These are phyloP conservation scores for Serendipita sp. DNA, from an alignment of 768 basidiomycete genomes.

Conservation along the genomic window DNA sequence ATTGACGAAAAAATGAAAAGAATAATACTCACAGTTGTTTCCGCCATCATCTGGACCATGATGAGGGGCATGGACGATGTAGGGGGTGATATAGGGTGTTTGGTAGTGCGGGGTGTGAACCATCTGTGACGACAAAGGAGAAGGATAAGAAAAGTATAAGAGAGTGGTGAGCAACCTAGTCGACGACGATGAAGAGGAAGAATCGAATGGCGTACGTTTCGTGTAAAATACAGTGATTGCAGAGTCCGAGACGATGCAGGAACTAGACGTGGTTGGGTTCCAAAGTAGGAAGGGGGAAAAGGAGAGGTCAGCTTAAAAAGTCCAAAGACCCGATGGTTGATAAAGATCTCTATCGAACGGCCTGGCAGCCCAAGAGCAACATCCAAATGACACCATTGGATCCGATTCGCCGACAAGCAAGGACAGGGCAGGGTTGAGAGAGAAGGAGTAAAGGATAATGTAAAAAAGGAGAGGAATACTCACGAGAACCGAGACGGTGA, in stretches of 20 bases:
- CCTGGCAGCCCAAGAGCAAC: no score
- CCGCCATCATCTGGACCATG: constrained; percentile 32
- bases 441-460: no score
- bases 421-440: no score
- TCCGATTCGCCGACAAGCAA: no score
- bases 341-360: no score
- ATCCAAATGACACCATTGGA: no score
- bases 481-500: no score
- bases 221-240: background rate
- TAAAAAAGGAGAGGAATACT: no score
- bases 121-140: constrained; percentile 27
- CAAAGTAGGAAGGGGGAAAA: background rate
- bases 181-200: background rate
- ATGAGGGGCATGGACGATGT: constrained; percentile 71
- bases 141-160: background rate
- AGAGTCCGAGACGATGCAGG: background rate
- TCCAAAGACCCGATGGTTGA: no score
- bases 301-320: no score
- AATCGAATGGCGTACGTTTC: background rate
- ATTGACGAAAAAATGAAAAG: background rate
- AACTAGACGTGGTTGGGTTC: background rate
- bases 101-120: constrained; percentile 33
- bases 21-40: constrained; percentile 13
- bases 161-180: background rate
- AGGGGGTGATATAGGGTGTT: constrained; percentile 76